Base-by-base conservation (phyloP, 2,329 filamentous ascomycete genomes). In the Aureobasidium zeae region DNA sequence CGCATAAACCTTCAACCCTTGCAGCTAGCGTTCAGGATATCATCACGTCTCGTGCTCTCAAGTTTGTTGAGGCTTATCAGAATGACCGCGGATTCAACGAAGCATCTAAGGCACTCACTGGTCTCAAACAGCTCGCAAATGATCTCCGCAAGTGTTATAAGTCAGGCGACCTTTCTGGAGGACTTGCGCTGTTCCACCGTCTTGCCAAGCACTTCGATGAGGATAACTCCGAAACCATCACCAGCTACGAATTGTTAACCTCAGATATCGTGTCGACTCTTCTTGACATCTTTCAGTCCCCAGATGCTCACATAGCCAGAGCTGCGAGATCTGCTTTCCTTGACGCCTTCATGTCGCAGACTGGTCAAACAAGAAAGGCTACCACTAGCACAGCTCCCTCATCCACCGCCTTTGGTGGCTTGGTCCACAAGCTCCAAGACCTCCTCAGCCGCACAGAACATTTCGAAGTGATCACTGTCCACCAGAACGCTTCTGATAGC, bases 381-480 rank as follows among this genome's bases (percentile, higher is more conserved):
- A 80, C 77, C 12, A 73, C 76, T 4, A 78, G 72, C 24, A 72
- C 72, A 10, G 77, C 83, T 44, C 83, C 81, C 9, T 79, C 85
- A 2, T 73, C 79, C 0, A 94, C 89, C 0, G 81, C 87, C 1
- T 94, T 96, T 62, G 91, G 87, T 56, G 77, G 94, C 41, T 73
- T 98, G 61, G 81, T 94, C 29, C 83, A 88, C 61, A 98, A 98
- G 63, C 71, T 98, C 22, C 91, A 98, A 64, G 91, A 98, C 65
- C 70, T 98, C 46, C 75, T 98, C 45, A 98, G 91, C 69, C 81
- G 91, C 53, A 93, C 89, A 24, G 91, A 98, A 68, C 88, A 96
- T 68, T 98, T 96, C 55, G 91, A 98, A 59, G 89, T 98, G 32
- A 77, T 94, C 49, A 98, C 91, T 6, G 88, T 96, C 44, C 86